Base-by-base conservation (phyloP, 2,329 filamentous ascomycete genomes). In the Beauveria sp. region DNA sequence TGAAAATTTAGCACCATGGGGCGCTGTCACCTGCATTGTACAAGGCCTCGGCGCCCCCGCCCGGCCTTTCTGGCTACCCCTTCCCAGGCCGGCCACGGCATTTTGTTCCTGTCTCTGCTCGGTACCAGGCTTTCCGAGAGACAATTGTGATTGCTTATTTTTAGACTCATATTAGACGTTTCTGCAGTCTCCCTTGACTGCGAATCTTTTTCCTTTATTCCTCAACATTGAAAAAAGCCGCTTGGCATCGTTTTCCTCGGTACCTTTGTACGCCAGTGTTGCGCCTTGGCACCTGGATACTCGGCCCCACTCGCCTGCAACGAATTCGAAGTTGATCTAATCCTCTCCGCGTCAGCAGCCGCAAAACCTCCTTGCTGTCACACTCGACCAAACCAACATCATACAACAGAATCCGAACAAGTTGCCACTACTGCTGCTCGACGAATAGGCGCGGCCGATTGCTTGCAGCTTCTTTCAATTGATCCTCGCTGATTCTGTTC, bases 271-370 rank as follows among this genome's bases (percentile, higher is more conserved):
- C 45, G 31, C 31, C n/a, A 40, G 26, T 42, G 9, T 31, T 28
- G 24, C 38, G 38, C 9, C 22, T 24, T 20, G 31, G 28, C 12
- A 58, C 45, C 56, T 20, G 28, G 34, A 31, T 20, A 59, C 31
- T 43, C 34, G 22, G 56, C 56, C 46, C 56, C 56, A 59, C 56
- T 14, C 56, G 22, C 24, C 46, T 59, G 56, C 56, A 50, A 51
- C 56, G 34, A 28, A 43, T 28, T 59, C 46, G 46, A 51, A 59
- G 51, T 59, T 48, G 43, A 59, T 59, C 56, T 59, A 38, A 59
- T 59, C 51, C 56, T 43, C 50, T 31, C 34, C 22, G 24, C 24
- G 34, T 40, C 55, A n/a, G 45, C 46, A 16, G 31, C 22, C n/a
- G 28, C 43, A 50, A 40, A 50, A 28, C 46, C 46, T 51, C 46